A percentile compares a stretch with the other conserved stretches of the same genome.
Evolutionary conservation across 208 protist genomes (phyloP).

Genomic region (Trichomonas vaginalis): DNA sequence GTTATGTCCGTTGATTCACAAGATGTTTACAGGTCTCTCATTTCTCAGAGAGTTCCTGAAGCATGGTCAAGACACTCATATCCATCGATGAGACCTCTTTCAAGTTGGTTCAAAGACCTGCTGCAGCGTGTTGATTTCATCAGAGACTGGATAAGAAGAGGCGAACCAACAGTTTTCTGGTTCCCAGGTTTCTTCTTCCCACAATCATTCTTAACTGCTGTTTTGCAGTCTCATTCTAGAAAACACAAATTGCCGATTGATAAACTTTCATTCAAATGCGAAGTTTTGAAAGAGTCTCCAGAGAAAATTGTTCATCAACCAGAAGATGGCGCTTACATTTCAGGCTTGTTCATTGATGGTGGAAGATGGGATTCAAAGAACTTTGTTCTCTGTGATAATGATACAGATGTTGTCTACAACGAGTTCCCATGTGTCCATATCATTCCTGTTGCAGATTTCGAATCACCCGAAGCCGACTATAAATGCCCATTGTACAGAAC

Average conservation of each 20-base stretch:
- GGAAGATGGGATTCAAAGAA: slow-evolving; percentile 56
- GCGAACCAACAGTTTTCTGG: slow-evolving; percentile 72
- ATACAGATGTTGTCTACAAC: background rate
- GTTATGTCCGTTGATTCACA: slow-evolving; percentile 80
- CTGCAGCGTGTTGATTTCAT: slow-evolving; percentile 70
- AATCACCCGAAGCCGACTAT: slow-evolving; percentile 21
- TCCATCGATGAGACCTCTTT: slow-evolving; percentile 81
- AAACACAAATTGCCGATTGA: slow-evolving; percentile 81
- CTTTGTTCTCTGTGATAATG: background rate
- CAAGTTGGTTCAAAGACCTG: slow-evolving; percentile 80
- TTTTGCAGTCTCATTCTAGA: slow-evolving; percentile 72
- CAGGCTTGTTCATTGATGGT: slow-evolving; percentile 81
- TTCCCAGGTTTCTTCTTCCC: slow-evolving; percentile 89
- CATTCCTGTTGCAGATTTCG: background rate
- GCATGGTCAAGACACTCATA: slow-evolving; percentile 69
- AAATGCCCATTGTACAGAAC: background rate
- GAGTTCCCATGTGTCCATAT: background rate
- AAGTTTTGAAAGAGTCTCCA: slow-evolving; percentile 48
- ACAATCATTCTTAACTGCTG: slow-evolving; percentile 90
- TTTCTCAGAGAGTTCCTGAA: slow-evolving; percentile 72
- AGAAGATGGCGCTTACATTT: slow-evolving; percentile 72
- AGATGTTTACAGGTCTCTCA: slow-evolving; percentile 72
- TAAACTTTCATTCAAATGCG: slow-evolving; percentile 69
- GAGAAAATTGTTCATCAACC: slow-evolving; percentile 42
- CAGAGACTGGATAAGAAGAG: slow-evolving; percentile 66